A percentile compares a stretch with the other conserved stretches of the same genome.
Conservation (phyloP, 2,329 filamentous ascomycete species). For the Eurotiales sp. region DNA sequence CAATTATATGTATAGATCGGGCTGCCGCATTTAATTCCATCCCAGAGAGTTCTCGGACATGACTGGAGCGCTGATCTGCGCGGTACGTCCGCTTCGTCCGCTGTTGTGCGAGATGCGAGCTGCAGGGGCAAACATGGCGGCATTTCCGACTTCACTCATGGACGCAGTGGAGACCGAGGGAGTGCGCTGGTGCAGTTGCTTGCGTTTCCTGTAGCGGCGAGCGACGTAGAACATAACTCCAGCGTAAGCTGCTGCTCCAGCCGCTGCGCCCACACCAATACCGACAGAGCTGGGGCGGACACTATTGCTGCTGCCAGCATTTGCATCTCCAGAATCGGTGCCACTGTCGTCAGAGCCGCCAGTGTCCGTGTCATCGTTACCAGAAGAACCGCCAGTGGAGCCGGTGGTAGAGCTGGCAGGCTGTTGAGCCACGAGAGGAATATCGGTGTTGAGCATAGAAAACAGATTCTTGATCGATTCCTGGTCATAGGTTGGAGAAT, state of each 20-base stretch:
- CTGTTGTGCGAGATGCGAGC: conserved; percentile 58
- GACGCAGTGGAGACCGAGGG: conserved; percentile 64
- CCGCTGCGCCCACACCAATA: conserved; percentile 73
- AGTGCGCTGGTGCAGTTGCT: conserved; percentile 69
- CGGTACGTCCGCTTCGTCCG: conserved; percentile 63
- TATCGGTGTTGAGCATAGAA: conserved; percentile 75
- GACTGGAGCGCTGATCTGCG: conserved; percentile 82
- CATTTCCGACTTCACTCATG: conserved; percentile 64
- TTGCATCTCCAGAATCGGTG: conserved; percentile 39
- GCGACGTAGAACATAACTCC: conserved; percentile 93
- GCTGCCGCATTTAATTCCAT: conserved; percentile 68
- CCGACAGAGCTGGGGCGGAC: conserved; percentile 50
- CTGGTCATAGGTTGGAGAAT: conserved; percentile 14
- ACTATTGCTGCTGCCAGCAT: conserved; percentile 40
- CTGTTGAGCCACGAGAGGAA: conserved; percentile 58
- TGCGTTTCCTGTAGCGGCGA: conserved; percentile 83
- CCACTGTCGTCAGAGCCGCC: conserved; percentile 30
- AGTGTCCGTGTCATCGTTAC: conserved; percentile 33
- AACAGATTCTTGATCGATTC: conserved; percentile 68
- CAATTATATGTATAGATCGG: not conserved
- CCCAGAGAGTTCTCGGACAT: conserved; percentile 92
- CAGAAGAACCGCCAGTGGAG: conserved; percentile 39
- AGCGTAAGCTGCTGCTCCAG: conserved; percentile 80
- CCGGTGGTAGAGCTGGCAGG: conserved; percentile 23
- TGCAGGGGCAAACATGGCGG: conserved; percentile 29